Conservation (phyloP, 164 flowering plant genomes). For the Magnolia officinalis region DNA sequence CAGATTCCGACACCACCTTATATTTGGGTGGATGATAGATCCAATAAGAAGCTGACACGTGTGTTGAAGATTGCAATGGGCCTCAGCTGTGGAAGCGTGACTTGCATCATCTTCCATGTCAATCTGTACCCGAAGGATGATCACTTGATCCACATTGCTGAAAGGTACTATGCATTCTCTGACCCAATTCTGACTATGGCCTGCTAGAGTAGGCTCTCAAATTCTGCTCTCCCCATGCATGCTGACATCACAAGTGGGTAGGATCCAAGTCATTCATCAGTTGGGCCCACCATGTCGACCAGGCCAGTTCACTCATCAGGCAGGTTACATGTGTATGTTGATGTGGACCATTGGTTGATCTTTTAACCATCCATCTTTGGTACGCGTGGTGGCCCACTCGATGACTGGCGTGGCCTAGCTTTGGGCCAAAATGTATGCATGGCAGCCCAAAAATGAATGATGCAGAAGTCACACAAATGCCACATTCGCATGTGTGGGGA, state of each 20-base stretch:
- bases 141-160: slow-evolving; percentile 50
- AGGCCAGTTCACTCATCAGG: background rate
- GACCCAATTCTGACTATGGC: slow-evolving; percentile 28
- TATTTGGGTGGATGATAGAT: slow-evolving; percentile 46
- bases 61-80: slow-evolving; percentile 43
- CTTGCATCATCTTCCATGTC: slow-evolving; percentile 45
- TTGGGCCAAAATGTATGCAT: too few relatives aligned
- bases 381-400: background rate
- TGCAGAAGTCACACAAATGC: too few relatives aligned
- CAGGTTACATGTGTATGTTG: background rate
- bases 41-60: slow-evolving; percentile 35
- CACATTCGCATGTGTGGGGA: too few relatives aligned
- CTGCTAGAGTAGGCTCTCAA: background rate
- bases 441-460: too few relatives aligned
- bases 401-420: too few relatives aligned
- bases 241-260: background rate
- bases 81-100: slow-evolving; percentile 40
- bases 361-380: background rate
- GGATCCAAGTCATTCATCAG: background rate
- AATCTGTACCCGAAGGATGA: slow-evolving; percentile 44
- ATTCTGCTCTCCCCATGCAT: background rate
- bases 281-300: background rate
- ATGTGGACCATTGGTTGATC: background rate
- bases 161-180: slow-evolving; percentile 44
- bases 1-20: slow-evolving; percentile 46